Conservation (phyloP, 129 eudicot species). For the Flaveria ramosissima region DNA sequence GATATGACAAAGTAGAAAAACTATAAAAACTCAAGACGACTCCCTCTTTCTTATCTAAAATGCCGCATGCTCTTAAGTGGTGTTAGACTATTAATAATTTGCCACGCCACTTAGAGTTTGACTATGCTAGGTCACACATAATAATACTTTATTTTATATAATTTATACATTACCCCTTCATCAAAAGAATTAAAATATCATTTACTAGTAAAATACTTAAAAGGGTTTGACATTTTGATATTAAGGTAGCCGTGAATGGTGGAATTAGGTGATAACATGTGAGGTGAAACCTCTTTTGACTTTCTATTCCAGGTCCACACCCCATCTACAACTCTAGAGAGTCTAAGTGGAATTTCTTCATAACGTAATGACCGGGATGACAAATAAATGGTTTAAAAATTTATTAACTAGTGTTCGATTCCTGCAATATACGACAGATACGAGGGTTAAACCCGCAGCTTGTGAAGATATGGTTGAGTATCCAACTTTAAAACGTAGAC, state of each 20-base stretch:
- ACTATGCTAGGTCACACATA: neutral
- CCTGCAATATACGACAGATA: too few relatives aligned
- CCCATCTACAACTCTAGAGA: neutral
- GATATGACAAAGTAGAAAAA: too few relatives aligned
- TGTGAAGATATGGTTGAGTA: too few relatives aligned
- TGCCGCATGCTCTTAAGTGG: too few relatives aligned
- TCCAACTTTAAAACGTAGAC: too few relatives aligned
- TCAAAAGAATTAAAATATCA: neutral
- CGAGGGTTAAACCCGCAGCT: too few relatives aligned
- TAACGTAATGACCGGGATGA: too few relatives aligned
- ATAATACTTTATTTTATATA: neutral
- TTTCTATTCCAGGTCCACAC: conserved; percentile 23
- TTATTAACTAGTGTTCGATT: too few relatives aligned
- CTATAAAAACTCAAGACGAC: too few relatives aligned
- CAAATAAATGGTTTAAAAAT: too few relatives aligned
- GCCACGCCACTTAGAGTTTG: neutral
- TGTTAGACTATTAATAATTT: neutral
- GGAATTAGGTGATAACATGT: conserved; percentile 14
- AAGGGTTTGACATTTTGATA: neutral
- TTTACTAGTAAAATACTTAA: neutral
- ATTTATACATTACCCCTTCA: neutral
- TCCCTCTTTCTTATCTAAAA: too few relatives aligned
- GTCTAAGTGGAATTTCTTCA: too few relatives aligned
- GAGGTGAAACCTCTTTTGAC: conserved; percentile 27
- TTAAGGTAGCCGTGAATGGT: conserved; percentile 26